phyloP scores from a whole-genome alignment of 164 flowering plant genomes.

The Chimonanthus praecox region DNA sequence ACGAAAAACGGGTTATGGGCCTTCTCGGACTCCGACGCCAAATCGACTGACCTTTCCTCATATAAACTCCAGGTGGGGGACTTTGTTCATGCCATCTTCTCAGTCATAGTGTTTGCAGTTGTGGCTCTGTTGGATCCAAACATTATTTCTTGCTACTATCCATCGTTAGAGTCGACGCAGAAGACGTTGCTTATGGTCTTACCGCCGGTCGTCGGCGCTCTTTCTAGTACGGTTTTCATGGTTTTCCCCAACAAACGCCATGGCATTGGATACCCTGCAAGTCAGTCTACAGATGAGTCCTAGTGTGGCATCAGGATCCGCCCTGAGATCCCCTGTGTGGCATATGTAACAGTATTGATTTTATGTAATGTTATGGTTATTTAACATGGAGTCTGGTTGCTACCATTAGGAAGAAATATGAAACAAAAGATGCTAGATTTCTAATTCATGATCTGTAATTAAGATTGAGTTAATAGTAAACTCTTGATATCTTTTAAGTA shows the following conservation, averaged over 20 bases:
- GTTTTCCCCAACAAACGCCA: slow-evolving; percentile 72
- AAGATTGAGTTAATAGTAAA: no score
- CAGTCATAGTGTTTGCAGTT: slow-evolving; percentile 49
- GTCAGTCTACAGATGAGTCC: not conserved
- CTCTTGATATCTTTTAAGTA: no score
- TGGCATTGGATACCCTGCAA: slow-evolving; percentile 72
- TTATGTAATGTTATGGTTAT: no score
- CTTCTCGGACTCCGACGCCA: slow-evolving; percentile 7
- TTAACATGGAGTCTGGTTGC: no score
- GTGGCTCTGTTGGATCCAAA: slow-evolving; percentile 54
- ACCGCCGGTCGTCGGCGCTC: slow-evolving; percentile 64
- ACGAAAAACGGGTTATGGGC: slow-evolving; percentile 71
- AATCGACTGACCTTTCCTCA: slow-evolving; percentile 22
- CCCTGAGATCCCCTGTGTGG: no score
- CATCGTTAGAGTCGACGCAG: slow-evolving; percentile 37
- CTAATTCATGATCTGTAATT: no score
- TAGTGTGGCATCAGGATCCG: not conserved
- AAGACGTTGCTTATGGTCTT: slow-evolving; percentile 44
- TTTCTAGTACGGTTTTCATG: slow-evolving; percentile 41
- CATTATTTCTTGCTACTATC: slow-evolving; percentile 59
- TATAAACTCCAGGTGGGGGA: slow-evolving; percentile 61
- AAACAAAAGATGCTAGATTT: no score
- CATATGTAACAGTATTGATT: no score
- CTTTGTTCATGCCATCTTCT: slow-evolving; percentile 61
- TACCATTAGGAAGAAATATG: no score